Conservation (phyloP, 2,329 filamentous ascomycete species). For the Pezicula carpinea region DNA sequence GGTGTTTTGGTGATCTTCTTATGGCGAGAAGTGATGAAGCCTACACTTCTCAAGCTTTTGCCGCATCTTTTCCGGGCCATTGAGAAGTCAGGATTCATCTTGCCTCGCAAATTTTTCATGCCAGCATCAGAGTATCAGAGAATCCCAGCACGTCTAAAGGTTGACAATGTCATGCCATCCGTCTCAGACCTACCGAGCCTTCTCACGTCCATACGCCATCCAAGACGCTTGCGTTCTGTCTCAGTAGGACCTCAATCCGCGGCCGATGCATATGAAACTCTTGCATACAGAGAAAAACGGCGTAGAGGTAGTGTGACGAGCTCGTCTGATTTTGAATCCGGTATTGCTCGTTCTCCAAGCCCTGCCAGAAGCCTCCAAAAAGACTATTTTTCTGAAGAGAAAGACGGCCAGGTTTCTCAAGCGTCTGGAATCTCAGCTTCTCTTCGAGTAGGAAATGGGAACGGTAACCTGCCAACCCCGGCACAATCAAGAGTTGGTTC, state of each 20-base stretch:
- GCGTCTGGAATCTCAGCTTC: slow-evolving; percentile 42
- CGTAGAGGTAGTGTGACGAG: slow-evolving; percentile 50
- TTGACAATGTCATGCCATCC: slow-evolving; percentile 85
- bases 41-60: slow-evolving; percentile 67
- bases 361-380: slow-evolving; percentile 6
- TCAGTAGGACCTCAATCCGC: slow-evolving; percentile 93
- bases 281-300: slow-evolving; percentile 79
- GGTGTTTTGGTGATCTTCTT: slow-evolving; percentile 81
- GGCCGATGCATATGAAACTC: slow-evolving; percentile 90
- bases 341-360: slow-evolving; percentile 10
- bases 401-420: slow-evolving; percentile 20
- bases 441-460: slow-evolving; percentile 25
- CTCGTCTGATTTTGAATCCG: slow-evolving; percentile 9
- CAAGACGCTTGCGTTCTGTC: slow-evolving; percentile 71
- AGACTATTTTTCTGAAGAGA: slow-evolving; percentile 15
- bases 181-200: slow-evolving; percentile 84
- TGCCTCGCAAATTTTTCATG: slow-evolving; percentile 88
- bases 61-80: slow-evolving; percentile 85
- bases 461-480: slow-evolving; percentile 41
- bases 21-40: slow-evolving; percentile 90
- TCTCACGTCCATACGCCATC: slow-evolving; percentile 75
- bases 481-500: slow-evolving; percentile 47
- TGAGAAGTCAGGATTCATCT: slow-evolving; percentile 70
- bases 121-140: slow-evolving; percentile 86
- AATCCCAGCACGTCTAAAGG: slow-evolving; percentile 66